Base-by-base conservation (phyloP, 1,284 basidiomycete genomes). In the Ustilago curta region DNA sequence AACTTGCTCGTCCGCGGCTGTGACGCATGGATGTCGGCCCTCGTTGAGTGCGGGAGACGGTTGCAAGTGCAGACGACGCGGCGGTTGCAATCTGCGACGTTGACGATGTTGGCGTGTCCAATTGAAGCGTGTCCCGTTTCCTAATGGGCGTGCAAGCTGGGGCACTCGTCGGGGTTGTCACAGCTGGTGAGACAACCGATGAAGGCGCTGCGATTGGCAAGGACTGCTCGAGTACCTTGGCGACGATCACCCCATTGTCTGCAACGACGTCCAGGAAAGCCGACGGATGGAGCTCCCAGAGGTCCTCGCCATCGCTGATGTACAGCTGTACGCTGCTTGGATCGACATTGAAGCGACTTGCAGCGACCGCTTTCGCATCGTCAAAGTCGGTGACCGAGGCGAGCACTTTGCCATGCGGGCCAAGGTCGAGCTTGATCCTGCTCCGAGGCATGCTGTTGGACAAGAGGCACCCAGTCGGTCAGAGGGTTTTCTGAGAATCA, bases 341-440 rank as follows among this genome's bases (percentile, higher is more conserved):
- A 2, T 55, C 39, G 31, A 60, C 52, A 12, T 53, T 43, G 45
- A 74, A 53, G 25, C 71, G 62, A 25, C 57, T 43, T n/a, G 66
- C 66, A 35, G 71, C 67, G 7, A 74, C 65, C 4, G 31, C n/a
- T 21, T 60, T 59, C 21, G 62, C 61, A 53, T 73, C 70, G 39
- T 74, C 59, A 32, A 55, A 69, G 42, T 54, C 59, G 49, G 45
- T 18, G 8, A 70, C 71, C 25, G 71, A 74, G 31, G 62, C 71
- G 2, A 74, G 57, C 2, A 74, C 66, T 54, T 74, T 74, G 48
- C 71, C 71, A 31, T 70, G 61, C 31, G 58, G 49, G 44, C 66
- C 71, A 45, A 69, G 60, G 35, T 74, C 71, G 48, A 70, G 71
- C 67, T 74, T 74, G 55, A 74, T 52, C 56, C 71, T 56, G 44